Evolutionary conservation across 768 basidiomycete species (phyloP).

Genomic region (Kwoniella heveanensis): DNA sequence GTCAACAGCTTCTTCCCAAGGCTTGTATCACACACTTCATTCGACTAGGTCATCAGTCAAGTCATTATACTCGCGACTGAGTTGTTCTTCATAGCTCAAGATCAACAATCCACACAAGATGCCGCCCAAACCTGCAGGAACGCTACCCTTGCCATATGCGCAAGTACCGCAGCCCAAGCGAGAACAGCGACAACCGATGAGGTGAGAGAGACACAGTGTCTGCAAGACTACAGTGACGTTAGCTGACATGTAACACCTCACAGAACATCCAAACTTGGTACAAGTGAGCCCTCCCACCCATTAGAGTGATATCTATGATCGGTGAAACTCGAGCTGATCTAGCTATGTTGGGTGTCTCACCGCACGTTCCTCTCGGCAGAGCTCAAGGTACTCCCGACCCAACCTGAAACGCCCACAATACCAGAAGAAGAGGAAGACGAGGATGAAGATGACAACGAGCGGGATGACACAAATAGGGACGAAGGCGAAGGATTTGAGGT

Average conservation of each 20-base stretch:
- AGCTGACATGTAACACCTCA: not conserved
- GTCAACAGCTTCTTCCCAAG: too few species aligned
- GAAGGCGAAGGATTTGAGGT: constrained; percentile 54
- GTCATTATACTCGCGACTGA: too few species aligned
- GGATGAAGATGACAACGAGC: constrained; percentile 44
- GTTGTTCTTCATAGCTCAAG: too few species aligned
- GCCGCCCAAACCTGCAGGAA: constrained; percentile 33
- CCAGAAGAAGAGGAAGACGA: constrained; percentile 54
- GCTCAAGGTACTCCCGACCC: constrained; percentile 55
- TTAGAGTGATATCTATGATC: too few species aligned
- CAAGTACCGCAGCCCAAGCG: constrained; percentile 45
- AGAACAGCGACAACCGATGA: constrained; percentile 53
- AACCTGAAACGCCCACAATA: constrained; percentile 45
- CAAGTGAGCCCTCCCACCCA: constrained; percentile 36
- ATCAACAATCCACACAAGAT: constrained; percentile 22
- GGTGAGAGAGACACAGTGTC: constrained; percentile 47
- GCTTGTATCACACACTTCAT: too few species aligned
- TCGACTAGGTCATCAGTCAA: too few species aligned
- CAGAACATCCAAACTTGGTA: constrained; percentile 55
- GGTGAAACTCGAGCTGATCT: too few species aligned
- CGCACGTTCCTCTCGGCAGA: constrained; percentile 28
- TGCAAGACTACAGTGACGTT: not conserved
- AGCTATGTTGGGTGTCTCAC: not conserved
- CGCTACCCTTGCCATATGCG: constrained; percentile 53
- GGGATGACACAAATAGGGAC: constrained; percentile 26